Conservation (phyloP, 495 filamentous ascomycete species). For the Talaromyces adpressus region DNA sequence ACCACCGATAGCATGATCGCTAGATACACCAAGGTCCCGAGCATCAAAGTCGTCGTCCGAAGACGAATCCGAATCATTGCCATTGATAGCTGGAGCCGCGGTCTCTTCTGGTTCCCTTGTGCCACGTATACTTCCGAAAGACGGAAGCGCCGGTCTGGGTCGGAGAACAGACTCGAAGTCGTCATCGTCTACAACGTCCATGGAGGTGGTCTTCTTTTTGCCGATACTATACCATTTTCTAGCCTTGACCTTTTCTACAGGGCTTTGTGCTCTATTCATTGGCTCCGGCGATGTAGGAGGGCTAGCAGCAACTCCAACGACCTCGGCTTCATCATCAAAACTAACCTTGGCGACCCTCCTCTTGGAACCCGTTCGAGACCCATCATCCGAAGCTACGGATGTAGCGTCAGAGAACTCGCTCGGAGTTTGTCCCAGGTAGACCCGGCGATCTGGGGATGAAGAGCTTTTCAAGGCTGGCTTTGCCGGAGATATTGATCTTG, state of each 20-base stretch:
- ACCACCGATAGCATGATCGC: constrained; percentile 57
- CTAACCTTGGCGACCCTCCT: constrained; percentile 75
- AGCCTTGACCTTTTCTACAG: constrained; percentile 33
- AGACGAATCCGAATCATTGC: constrained; percentile 31
- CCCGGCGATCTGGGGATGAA: constrained; percentile 42
- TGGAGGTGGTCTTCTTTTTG: constrained; percentile 34
- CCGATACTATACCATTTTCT: constrained; percentile 49
- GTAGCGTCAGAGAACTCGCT: constrained; percentile 57
- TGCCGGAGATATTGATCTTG: constrained; percentile 72
- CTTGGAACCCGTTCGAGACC: constrained; percentile 34
- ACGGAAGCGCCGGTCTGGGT: constrained; percentile 69
- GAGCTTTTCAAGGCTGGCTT: constrained; percentile 81
- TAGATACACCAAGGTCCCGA: constrained; percentile 38
- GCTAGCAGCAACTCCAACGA: constrained; percentile 53
- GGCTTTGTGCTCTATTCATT: constrained; percentile 39
- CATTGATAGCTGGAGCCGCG: constrained; percentile 22
- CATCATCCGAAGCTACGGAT: constrained; percentile 55
- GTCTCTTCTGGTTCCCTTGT: constrained; percentile 23
- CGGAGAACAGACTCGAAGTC: constrained; percentile 62
- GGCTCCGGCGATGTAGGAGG: constrained; percentile 44
- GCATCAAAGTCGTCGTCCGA: constrained; percentile 23
- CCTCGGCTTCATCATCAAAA: constrained; percentile 68
- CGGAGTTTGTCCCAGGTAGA: constrained; percentile 28
- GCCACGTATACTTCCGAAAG: constrained; percentile 72
- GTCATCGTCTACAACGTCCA: constrained; percentile 34